phyloP scores from a whole-genome alignment of 2,329 filamentous ascomycete genomes.

The Calonectria fujianensis region DNA sequence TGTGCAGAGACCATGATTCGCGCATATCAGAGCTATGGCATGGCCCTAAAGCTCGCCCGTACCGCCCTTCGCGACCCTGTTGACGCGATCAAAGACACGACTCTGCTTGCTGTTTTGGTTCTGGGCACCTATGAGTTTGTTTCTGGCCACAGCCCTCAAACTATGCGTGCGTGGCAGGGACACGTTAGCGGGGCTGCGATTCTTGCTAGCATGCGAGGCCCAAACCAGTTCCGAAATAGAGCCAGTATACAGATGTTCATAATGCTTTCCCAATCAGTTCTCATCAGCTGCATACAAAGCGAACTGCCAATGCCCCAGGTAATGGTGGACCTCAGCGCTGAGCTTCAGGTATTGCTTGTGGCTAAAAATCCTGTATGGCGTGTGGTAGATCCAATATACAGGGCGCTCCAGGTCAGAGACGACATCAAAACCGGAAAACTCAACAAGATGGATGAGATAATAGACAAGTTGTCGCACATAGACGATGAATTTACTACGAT shows the following conservation, averaged over 20 bases:
- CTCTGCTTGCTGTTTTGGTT: conserved; percentile 72
- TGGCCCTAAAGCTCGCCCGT: conserved; percentile 71
- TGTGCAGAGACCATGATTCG: conserved; percentile 66
- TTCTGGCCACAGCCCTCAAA: conserved; percentile 67
- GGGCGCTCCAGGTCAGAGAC: conserved; percentile 67
- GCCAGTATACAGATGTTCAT: conserved; percentile 72
- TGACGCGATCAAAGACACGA: conserved; percentile 68
- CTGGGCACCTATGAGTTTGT: conserved; percentile 74
- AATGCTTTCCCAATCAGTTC: conserved; percentile 70
- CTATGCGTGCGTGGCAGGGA: conserved; percentile 70
- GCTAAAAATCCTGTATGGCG: conserved; percentile 63
- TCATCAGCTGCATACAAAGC: conserved; percentile 72
- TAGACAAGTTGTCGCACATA: conserved; percentile 62
- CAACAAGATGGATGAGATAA: conserved; percentile 59
- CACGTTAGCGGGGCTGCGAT: conserved; percentile 72
- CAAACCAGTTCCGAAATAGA: conserved; percentile 66
- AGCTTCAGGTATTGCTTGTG: conserved; percentile 62
- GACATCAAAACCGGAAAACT: conserved; percentile 65
- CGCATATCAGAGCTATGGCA: conserved; percentile 71
- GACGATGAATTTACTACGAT: conserved; percentile 66
- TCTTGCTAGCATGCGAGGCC: conserved; percentile 70
- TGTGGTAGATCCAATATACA: conserved; percentile 67
- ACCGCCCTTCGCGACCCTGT: conserved; percentile 67
- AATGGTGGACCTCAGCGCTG: conserved; percentile 67
- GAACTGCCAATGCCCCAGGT: conserved; percentile 68